Evolutionary conservation across 2,329 filamentous ascomycete species (phyloP), one percentile per base, ranked within the genome.

Genomic region (Corinectria fuckeliana): DNA sequence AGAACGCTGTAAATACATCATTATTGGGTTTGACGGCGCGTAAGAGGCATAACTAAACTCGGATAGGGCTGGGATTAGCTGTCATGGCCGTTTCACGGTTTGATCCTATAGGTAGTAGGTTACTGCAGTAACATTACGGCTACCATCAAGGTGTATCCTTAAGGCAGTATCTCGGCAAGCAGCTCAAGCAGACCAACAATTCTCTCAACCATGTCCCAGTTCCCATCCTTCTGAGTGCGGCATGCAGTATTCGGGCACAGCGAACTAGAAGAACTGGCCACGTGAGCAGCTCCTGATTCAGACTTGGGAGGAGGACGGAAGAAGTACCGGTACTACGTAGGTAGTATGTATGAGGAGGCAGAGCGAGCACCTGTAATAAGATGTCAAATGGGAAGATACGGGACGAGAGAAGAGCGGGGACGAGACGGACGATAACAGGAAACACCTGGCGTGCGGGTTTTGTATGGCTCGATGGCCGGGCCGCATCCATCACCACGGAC

Each of bases 231-330:
- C n/a, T n/a, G n/a, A n/a, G n/a, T n/a, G n/a, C n/a, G 36, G 28
- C 45, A 56, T 56, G 52, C 48, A 36, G 50, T 26, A 50, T 49
- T 49, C 28, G 52, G 44, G 28, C 18, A 56, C 39, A 41, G 45
- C 36, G n/a, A 23, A 50, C 14, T 14, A 23, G 16, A 14, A 50
- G 16, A 18, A 41, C 18, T 30, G 44, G 11, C 32, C 42, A 54
- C 50, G 56, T 53, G 56, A 58, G 54, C 54, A 47, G 18, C 3
- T 57, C 28, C 32, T 16, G 18, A 32, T 48, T 42, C 18, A 16
- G 50, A 48, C 42, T 16, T 26, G 18, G 42, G 16, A 18, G 36
- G 48, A 42, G 36, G 56, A 34, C 42, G 34, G 44, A 32, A 20
- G 10, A 51, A 10, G 44, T 13, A 11, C 16, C 4, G 10, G 4